Conservation (phyloP, 116 monocot species). For the Iris pallida region DNA sequence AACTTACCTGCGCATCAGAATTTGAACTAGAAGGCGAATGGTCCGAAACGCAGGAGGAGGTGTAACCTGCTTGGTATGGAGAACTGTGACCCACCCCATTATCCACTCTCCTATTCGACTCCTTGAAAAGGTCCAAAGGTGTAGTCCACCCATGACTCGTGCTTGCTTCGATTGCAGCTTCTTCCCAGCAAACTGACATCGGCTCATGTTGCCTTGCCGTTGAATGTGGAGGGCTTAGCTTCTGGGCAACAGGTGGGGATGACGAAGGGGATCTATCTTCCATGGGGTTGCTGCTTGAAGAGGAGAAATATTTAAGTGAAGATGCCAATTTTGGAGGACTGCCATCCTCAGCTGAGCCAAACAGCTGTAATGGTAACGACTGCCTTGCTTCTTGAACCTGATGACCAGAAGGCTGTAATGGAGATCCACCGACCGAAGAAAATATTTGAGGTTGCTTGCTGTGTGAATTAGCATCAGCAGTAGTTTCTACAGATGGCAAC, state of each 20-base stretch:
- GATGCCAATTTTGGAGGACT: slow-evolving; percentile 61
- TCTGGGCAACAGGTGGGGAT: slow-evolving; percentile 73
- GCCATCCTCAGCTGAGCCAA: slow-evolving; percentile 62
- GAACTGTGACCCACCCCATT: slow-evolving; percentile 23
- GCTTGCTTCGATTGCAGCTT: slow-evolving; percentile 49
- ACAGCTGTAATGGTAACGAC: slow-evolving; percentile 62
- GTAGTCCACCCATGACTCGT: slow-evolving; percentile 35
- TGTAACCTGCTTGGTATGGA: slow-evolving; percentile 39
- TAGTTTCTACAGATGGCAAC: slow-evolving; percentile 16
- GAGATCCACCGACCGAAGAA: slow-evolving; percentile 13
- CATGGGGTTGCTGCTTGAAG: slow-evolving; percentile 92
- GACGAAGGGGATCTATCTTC: slow-evolving; percentile 86
- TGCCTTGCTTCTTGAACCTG: slow-evolving; percentile 12
- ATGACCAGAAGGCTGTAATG: slow-evolving; percentile 24
- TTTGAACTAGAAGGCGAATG: slow-evolving; percentile 95
- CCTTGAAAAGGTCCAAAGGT: slow-evolving; percentile 45
- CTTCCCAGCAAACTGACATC: slow-evolving; percentile 37
- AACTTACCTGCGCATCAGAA: slow-evolving; percentile 74
- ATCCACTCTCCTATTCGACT: slow-evolving; percentile 34
- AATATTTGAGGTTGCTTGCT: slow-evolving; percentile 11
- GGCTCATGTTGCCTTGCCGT: slow-evolving; percentile 31
- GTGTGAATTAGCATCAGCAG: slow-evolving; percentile 40
- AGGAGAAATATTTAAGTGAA: slow-evolving; percentile 71
- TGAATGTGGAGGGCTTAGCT: slow-evolving; percentile 70
- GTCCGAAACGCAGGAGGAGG: slow-evolving; percentile 85